phyloP scores from a whole-genome alignment of 148 eudicot genomes.

The Bassia scoparia region DNA sequence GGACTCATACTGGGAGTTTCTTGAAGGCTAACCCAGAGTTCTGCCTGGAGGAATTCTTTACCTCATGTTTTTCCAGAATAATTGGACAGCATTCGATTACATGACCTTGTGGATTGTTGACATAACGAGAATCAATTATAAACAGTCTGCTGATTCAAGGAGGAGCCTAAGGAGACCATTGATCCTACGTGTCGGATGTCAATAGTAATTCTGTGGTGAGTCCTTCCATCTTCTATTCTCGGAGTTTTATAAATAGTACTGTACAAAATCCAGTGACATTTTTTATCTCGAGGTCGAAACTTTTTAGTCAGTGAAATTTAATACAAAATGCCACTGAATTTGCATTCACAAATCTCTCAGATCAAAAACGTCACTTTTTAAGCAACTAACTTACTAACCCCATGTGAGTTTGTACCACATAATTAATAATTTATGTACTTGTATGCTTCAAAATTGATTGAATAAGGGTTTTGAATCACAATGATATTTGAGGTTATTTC shows the following conservation, averaged over 20 bases:
- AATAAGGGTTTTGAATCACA: too few species aligned
- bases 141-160: neutral
- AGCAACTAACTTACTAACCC: too few species aligned
- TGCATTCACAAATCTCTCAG: too few species aligned
- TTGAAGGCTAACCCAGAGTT: constrained; percentile 25
- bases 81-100: constrained; percentile 13
- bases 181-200: neutral
- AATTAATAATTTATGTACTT: too few species aligned
- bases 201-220: neutral
- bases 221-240: too few species aligned
- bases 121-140: constrained; percentile 13
- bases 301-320: neutral
- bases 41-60: constrained; percentile 41
- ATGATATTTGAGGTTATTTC: too few species aligned
- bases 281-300: too few species aligned
- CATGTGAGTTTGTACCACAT: too few species aligned
- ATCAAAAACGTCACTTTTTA: too few species aligned
- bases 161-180: neutral
- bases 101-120: constrained; percentile 23
- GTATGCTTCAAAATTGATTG: too few species aligned
- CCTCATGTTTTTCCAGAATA: constrained; percentile 31
- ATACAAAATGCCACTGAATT: too few species aligned
- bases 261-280: neutral
- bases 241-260: too few species aligned
- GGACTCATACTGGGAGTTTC: constrained; percentile 18